Base-by-base conservation (phyloP, 2,329 filamentous ascomycete species). In the Phaeophleospora eucalypticola region DNA sequence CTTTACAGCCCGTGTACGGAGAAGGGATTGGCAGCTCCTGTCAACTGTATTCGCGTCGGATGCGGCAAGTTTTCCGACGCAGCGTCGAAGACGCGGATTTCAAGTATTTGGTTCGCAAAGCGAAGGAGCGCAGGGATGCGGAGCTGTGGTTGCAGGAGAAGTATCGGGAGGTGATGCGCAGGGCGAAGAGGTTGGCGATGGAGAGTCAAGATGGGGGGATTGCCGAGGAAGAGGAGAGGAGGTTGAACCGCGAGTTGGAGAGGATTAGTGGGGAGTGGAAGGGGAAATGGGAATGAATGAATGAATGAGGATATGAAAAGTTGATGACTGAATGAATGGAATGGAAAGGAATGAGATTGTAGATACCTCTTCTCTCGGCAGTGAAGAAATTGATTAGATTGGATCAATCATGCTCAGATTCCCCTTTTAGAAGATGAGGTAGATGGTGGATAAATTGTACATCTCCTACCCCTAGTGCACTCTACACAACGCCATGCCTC, bases 401-500 rank as follows among this genome's bases (percentile, higher is more conserved):
- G n/a, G n/a, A n/a, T n/a, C n/a, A n/a, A n/a, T n/a, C n/a, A n/a
- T n/a, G n/a, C n/a, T n/a, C n/a, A n/a, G n/a, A n/a, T n/a, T n/a
- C n/a, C n/a, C n/a, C n/a, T n/a, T n/a, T n/a, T n/a, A n/a, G n/a
- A n/a, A n/a, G n/a, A n/a, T n/a, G n/a, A n/a, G n/a, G n/a, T n/a
- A n/a, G n/a, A n/a, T n/a, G n/a, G n/a, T n/a, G n/a, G n/a, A n/a
- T n/a, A n/a, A n/a, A n/a, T n/a, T n/a, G n/a, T n/a, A n/a, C n/a
- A n/a, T n/a, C n/a, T n/a, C n/a, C n/a, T n/a, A n/a, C n/a, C n/a
- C n/a, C n/a, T n/a, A n/a, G n/a, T n/a, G n/a, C n/a, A 86, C 82
- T 46, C 88, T 76, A 71, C 86, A 93, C 46, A 95, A 69, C 49
- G 89, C 74, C 68, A 89, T 67, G 0, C 90, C 90, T n/a, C 90